Base-by-base conservation (phyloP, 108 stramenopile genomes). In the Cyclostephanos tholiformis region DNA sequence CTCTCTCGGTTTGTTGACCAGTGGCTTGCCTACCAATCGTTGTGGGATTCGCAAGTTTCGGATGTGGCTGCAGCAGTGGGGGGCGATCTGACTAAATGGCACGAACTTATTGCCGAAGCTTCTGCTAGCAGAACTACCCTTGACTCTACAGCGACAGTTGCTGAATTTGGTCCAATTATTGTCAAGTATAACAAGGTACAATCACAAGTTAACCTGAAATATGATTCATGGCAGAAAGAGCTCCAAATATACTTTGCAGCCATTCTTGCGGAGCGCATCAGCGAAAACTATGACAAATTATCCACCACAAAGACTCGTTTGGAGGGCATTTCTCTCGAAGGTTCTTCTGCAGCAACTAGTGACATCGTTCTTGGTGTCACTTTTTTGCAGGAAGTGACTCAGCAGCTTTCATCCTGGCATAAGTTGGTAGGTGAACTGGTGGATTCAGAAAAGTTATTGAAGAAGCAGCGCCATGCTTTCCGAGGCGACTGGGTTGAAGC, bases 221-320 rank as follows among this genome's bases (percentile, higher is more conserved):
- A 97, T 74, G 98, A 99, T 73, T 96, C 97, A 6, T 99, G 97
- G 97, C 97, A 98, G 63, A 96, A 93, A 81, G 97, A 98, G 66
- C 72, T 98, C 23, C 97, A 97, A 61, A 83, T 84, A 2, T 84
- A 87, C 49, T 98, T 97, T 80, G 96, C 94, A n/a, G 51, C 73
- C 25, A 75, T 96, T 17, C 81, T 98, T 13, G 85, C 75, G 6
- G 80, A 93, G 39, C 72, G 78, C 48, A 91, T 97, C 38, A 69
- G 63, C 32, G 89, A 84, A 17, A 72, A 67, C 26, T 93, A 92
- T 44, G 78, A 76, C 14, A 89, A 87, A 67, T 86, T 97, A 35
- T 78, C 75, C 7, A 69, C 63, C 63, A 85, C 88, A 22, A 98
- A 97, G 74, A 66, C 55, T 17, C 83, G 81, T 41, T 88, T 98